Evolutionary conservation across 2,329 filamentous ascomycete species (phyloP), one percentile per base, ranked within the genome.

Genomic region (Talaromyces sp.): DNA sequence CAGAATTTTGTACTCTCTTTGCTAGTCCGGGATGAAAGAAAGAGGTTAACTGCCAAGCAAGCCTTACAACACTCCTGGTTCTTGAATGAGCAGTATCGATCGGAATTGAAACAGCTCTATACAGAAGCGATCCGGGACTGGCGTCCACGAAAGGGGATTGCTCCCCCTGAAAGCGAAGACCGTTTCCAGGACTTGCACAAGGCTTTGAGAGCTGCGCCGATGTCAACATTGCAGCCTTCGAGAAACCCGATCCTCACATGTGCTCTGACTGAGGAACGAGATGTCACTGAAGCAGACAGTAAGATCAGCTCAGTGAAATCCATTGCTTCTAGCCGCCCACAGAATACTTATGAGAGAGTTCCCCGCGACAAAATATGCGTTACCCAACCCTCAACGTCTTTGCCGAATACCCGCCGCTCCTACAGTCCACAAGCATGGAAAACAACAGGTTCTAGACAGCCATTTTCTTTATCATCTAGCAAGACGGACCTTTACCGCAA

Each of bases 41-140:
- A 73, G 42, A 79, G 85, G 31, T 76, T 86, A 73, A 82, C 80
- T 9, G 84, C 79, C 2, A 76, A 78, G n/a, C 69, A 85, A 70
- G 84, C 84, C 2, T 68, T 87, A 35, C 61, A 70, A 9, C 84
- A 87, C 71, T 61, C 68, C 9, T 88, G 85, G 86, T 84, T 88
- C 67, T 79, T 79, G 1, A 81, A 84, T 67, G 71, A 74, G n/a
- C 67, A 71, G 8, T 80, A 84, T 68, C 76, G 72, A 21, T 69
- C 69, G 14, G 55, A 21, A 37, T 50, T 63, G 57, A 77, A 81
- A 18, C 80, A 84, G 61, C 75, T 83, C 33, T 86, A 86, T 66
- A 58, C 77, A 62, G 75, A 78, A 42, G 77, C 81, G 0, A 79
- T 81, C 62, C 69, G 71, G 37, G 75, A 79, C 60, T 87, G 84